phyloP scores from a whole-genome alignment of 2,329 filamentous ascomycete genomes.

The Colletotrichum echinochloae region DNA sequence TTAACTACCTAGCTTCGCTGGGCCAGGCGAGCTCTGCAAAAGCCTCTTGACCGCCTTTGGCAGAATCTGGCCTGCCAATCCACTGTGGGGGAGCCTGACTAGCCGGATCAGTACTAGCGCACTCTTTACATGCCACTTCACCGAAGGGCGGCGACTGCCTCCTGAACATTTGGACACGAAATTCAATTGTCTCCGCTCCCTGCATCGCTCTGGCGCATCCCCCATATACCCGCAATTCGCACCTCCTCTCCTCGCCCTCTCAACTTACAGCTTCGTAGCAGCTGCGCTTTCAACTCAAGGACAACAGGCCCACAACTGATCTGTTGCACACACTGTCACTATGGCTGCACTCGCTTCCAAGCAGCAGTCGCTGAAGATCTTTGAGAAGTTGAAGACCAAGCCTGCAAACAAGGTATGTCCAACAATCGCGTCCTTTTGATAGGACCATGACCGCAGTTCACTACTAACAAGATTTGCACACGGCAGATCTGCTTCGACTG shows the following conservation, averaged over 20 bases:
- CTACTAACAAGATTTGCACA: constrained; percentile 33
- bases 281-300: constrained; percentile 12
- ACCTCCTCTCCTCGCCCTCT: constrained; percentile 13
- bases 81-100: constrained; percentile 35
- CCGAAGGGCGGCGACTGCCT: constrained; percentile 39
- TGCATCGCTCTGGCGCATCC: constrained; percentile 34
- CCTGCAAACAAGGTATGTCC: constrained; percentile 87
- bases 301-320: not conserved
- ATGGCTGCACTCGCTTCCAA: constrained; percentile 84
- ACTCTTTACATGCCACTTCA: constrained; percentile 41
- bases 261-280: not conserved
- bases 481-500: constrained; percentile 96
- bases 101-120: constrained; percentile 24
- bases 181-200: constrained; percentile 36
- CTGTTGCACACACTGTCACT: constrained; percentile 49
- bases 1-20: constrained; percentile 9
- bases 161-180: constrained; percentile 43
- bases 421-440: constrained; percentile 6
- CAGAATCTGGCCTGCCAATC: constrained; percentile 46
- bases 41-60: constrained; percentile 52
- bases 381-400: constrained; percentile 96
- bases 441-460: constrained; percentile 41
- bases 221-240: constrained; percentile 23
- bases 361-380: constrained; percentile 95
- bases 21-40: constrained; percentile 26